Conservation (phyloP, 2,329 filamentous ascomycete genomes). For the Fusarium sp. region DNA sequence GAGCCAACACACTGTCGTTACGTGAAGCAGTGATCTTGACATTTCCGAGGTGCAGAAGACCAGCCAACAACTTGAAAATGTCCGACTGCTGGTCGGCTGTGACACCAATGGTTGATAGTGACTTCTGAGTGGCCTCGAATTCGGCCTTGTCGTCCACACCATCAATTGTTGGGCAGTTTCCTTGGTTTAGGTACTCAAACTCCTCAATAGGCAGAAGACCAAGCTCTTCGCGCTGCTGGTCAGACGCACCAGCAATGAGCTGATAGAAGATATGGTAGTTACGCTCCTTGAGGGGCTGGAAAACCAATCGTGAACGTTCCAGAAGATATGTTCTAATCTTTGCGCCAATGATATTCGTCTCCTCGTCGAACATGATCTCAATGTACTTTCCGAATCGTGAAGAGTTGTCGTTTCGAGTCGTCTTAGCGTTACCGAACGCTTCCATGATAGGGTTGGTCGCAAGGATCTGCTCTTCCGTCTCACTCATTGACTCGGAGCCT, state of each 20-base stretch:
- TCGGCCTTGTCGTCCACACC: slow-evolving; percentile 96
- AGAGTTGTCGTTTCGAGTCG: slow-evolving; percentile 99
- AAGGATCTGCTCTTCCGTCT: slow-evolving; percentile 98
- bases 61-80: slow-evolving; percentile 91
- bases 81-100: slow-evolving; percentile 76
- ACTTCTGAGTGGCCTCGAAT: slow-evolving; percentile 87
- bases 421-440: slow-evolving; percentile 99
- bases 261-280: slow-evolving; percentile 99
- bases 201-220: slow-evolving; percentile 85
- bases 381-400: slow-evolving; percentile 99
- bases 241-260: slow-evolving; percentile 89
- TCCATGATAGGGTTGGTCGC: slow-evolving; percentile 99
- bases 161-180: slow-evolving; percentile 88
- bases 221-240: slow-evolving; percentile 82
- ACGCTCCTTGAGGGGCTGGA: slow-evolving; percentile 95
- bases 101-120: slow-evolving; percentile 89
- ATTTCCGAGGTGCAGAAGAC: slow-evolving; percentile 93
- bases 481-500: slow-evolving; percentile 86
- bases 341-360: slow-evolving; percentile 95
- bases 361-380: slow-evolving; percentile 98
- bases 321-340: slow-evolving; percentile 97
- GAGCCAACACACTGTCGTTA: slow-evolving; percentile 84
- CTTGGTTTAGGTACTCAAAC: slow-evolving; percentile 96
- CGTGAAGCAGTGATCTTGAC: slow-evolving; percentile 93
- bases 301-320: slow-evolving; percentile 94